These are phyloP conservation scores for Trichoderma koningii DNA, from an alignment of 2,329 filamentous ascomycete genomes.

Conservation along the genomic window DNA sequence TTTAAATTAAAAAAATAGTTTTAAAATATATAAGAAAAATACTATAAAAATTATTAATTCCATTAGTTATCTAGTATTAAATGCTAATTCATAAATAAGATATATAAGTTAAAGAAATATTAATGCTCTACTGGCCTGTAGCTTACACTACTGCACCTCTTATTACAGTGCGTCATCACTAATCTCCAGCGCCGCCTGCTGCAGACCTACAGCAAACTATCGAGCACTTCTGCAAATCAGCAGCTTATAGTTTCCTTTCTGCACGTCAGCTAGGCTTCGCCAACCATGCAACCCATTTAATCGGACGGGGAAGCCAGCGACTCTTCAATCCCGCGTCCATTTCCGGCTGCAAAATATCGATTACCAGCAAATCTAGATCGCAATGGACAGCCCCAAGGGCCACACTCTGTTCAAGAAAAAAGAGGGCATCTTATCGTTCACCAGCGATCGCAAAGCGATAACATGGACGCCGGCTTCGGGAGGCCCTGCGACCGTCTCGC, in stretches of 20 bases:
- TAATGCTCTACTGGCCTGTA: too few species aligned
- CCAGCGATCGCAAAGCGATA: constrained; percentile 70
- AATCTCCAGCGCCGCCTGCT: too few species aligned
- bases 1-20: neutral
- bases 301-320: neutral
- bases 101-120: neutral
- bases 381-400: constrained; percentile 63
- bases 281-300: neutral
- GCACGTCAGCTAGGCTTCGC: neutral
- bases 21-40: neutral
- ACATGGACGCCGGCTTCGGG: constrained; percentile 76
- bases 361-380: neutral
- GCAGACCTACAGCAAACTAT: too few species aligned
- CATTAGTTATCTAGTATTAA: neutral
- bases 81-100: neutral
- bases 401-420: constrained; percentile 91
- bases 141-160: too few species aligned
- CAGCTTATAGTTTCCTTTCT: neutral
- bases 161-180: too few species aligned
- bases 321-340: neutral
- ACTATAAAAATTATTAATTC: neutral
- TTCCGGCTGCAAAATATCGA: neutral
- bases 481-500: constrained; percentile 65
- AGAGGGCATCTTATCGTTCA: constrained; percentile 79
- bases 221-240: neutral